These are phyloP conservation scores for Naematelia aurantialba DNA, from an alignment of 768 basidiomycete genomes.

Conservation along the genomic window DNA sequence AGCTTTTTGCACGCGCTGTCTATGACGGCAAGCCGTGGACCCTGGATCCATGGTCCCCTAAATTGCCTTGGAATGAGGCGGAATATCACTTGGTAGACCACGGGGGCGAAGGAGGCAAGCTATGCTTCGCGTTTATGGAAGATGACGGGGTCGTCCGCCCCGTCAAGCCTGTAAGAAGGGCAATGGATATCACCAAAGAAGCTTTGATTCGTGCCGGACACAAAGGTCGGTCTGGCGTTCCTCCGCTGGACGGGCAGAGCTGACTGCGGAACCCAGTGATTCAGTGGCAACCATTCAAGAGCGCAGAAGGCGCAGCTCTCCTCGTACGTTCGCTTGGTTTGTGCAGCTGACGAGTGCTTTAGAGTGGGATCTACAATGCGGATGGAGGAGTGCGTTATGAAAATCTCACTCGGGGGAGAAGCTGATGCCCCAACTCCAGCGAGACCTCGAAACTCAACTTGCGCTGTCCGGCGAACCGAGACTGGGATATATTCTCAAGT, in stretches of 20 bases:
- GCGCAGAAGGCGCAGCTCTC: conserved; percentile 7
- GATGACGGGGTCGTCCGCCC: conserved; percentile 63
- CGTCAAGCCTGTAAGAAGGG: conserved; percentile 64
- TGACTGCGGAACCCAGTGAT: conserved; percentile 55
- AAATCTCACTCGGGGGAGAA: background rate
- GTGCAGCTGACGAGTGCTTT: background rate
- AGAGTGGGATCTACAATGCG: conserved; percentile 9
- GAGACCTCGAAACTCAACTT: conserved; percentile 13
- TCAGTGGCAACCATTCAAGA: conserved; percentile 57
- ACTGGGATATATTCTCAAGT: conserved; percentile 54
- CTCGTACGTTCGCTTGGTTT: conserved; percentile 1
- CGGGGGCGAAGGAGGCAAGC: conserved; percentile 55
- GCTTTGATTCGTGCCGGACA: conserved; percentile 65
- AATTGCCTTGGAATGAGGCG: conserved; percentile 28
- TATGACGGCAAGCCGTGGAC: conserved; percentile 63
- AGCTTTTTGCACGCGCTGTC: conserved; percentile 64
- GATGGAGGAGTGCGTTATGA: conserved; percentile 12
- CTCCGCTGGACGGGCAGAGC: background rate
- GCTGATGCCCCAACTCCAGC: background rate
- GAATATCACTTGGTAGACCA: conserved; percentile 62
- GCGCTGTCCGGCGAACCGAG: conserved; percentile 22
- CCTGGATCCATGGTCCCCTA: conserved; percentile 53
- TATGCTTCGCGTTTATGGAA: conserved; percentile 63
- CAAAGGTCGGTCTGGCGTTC: conserved; percentile 56
- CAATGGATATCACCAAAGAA: conserved; percentile 58